Evolutionary conservation across 768 basidiomycete genomes (phyloP).

Genomic region (Trametes cinnabarina): DNA sequence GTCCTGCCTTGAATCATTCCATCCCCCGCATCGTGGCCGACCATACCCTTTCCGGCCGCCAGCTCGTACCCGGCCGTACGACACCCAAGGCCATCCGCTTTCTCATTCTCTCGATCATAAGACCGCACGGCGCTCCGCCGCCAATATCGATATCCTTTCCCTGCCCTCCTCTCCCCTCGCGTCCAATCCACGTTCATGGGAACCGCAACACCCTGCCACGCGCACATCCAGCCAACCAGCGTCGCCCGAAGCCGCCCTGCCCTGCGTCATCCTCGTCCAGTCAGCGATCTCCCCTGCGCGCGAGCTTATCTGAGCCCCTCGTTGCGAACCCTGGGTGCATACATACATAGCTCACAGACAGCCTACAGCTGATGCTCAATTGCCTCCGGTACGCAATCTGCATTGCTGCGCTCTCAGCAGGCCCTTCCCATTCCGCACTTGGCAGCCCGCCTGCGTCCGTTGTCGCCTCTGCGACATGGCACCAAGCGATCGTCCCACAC

Average conservation of each 20-base stretch:
- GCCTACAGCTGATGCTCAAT: background rate
- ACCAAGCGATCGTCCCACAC: conserved; percentile 11
- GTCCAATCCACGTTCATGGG: conserved; percentile 21
- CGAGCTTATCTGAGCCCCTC: background rate
- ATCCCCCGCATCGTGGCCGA: conserved; percentile 16
- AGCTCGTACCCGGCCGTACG: conserved; percentile 4
- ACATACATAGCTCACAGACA: background rate
- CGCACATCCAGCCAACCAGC: background rate
- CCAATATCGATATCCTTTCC: background rate
- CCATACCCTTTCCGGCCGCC: conserved; percentile 16
- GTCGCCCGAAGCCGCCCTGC: background rate
- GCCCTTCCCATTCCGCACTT: background rate
- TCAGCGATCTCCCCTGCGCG: background rate
- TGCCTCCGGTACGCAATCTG: background rate
- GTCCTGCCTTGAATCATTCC: conserved; percentile 13
- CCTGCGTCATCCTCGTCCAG: background rate
- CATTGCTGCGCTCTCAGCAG: no score
- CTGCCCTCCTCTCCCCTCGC: conserved; percentile 5
- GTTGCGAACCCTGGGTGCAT: background rate
- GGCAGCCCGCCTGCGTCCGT: conserved; percentile 3
- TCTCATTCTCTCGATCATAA: conserved; percentile 14
- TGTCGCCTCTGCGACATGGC: background rate
- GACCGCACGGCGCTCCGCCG: conserved; percentile 19
- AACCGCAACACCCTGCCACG: background rate
- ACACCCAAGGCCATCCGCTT: conserved; percentile 1